Percentiles rank a stretch among this genome's conserved stretches.
Evolutionary conservation across 2,329 filamentous ascomycete genomes (phyloP).

Genomic region (Xylaria sp.): DNA sequence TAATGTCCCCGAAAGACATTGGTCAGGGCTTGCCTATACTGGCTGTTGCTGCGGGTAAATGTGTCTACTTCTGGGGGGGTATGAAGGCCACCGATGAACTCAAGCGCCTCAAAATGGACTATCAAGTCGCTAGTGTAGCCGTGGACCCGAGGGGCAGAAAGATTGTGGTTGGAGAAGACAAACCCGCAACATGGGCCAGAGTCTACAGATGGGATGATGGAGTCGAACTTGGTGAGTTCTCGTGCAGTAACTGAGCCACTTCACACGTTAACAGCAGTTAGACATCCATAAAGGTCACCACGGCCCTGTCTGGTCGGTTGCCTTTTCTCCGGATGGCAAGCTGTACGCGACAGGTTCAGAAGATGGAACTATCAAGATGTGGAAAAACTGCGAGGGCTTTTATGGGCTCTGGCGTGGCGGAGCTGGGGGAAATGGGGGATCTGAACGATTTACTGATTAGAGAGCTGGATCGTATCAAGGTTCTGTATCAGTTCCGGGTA

Average conservation of each 20-base stretch:
- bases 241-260: background rate
- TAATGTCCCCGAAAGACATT: constrained; percentile 65
- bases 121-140: constrained; percentile 89
- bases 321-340: constrained; percentile 94
- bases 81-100: constrained; percentile 70
- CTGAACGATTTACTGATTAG: constrained; percentile 48
- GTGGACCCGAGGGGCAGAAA: constrained; percentile 81
- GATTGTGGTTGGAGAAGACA: constrained; percentile 85
- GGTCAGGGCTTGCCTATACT: constrained; percentile 74
- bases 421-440: constrained; percentile 36
- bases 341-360: constrained; percentile 96
- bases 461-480: constrained; percentile 30
- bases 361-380: constrained; percentile 96
- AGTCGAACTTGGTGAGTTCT: constrained; percentile 70
- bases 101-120: constrained; percentile 79
- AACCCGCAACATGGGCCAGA: constrained; percentile 93
- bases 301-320: constrained; percentile 94
- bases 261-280: constrained; percentile 41
- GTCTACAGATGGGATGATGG: constrained; percentile 89
- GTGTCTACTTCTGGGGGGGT: constrained; percentile 89
- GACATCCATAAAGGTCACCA: constrained; percentile 97
- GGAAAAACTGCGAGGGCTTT: constrained; percentile 71
- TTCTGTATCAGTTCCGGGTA: constrained; percentile 23
- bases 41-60: constrained; percentile 92
- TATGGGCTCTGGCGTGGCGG: constrained; percentile 68